Conservation (phyloP, 2,329 filamentous ascomycete genomes). For the Alternaria angustiovoidea region DNA sequence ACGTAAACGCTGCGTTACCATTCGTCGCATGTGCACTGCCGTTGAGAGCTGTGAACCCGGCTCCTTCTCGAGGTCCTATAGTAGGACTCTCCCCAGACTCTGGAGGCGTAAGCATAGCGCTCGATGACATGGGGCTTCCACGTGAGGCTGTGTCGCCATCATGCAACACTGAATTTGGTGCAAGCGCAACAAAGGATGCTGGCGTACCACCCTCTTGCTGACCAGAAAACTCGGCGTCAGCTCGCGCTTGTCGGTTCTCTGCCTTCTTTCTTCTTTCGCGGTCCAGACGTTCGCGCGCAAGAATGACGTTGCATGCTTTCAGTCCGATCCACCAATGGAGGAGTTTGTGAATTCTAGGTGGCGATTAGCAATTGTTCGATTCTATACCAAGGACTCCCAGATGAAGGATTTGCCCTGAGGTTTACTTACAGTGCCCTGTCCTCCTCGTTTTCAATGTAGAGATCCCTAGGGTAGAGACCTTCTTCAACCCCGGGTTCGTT, state of each 20-base stretch:
- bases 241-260: slow-evolving; percentile 40
- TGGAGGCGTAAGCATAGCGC: slow-evolving; percentile 41
- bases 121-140: slow-evolving; percentile 37
- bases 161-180: slow-evolving; percentile 37
- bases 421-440: slow-evolving; percentile 41
- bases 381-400: not conserved
- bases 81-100: slow-evolving; percentile 42
- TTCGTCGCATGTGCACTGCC: slow-evolving; percentile 15
- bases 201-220: slow-evolving; percentile 33
- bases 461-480: slow-evolving; percentile 41
- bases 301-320: slow-evolving; percentile 48
- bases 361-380: slow-evolving; percentile 18
- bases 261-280: slow-evolving; percentile 48
- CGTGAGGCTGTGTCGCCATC: slow-evolving; percentile 36
- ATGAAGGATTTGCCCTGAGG: not conserved
- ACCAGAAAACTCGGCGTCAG: slow-evolving; percentile 34
- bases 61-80: slow-evolving; percentile 27
- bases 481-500: slow-evolving; percentile 45
- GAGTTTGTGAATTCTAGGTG: slow-evolving; percentile 41
- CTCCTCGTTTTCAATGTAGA: slow-evolving; percentile 44
- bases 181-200: slow-evolving; percentile 41
- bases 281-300: slow-evolving; percentile 46
- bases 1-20: slow-evolving; percentile 13
- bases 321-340: slow-evolving; percentile 50
- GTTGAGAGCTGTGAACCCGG: slow-evolving; percentile 22